A percentile compares a stretch with the other conserved stretches of the same genome.
phyloP scores from a whole-genome alignment of 2,329 filamentous ascomycete species.

The Setomelanomma holmii region DNA sequence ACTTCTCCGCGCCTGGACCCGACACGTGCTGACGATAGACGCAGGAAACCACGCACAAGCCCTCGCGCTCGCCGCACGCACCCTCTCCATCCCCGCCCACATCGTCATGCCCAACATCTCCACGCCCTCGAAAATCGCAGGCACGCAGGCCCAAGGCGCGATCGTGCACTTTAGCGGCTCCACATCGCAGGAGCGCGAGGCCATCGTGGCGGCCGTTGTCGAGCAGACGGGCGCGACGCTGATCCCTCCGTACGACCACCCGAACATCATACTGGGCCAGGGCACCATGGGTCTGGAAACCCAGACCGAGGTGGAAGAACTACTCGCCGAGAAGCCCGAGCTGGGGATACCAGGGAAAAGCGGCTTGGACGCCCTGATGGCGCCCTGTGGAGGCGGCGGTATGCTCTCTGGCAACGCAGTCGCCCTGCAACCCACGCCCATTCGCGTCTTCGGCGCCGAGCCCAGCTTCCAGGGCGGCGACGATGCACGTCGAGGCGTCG shows the following conservation, averaged over 20 bases:
- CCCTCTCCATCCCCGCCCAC: constrained; percentile 76
- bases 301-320: constrained; percentile 70
- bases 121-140: constrained; percentile 84
- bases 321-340: constrained; percentile 50
- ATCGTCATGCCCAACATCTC: constrained; percentile 93
- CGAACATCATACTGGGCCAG: constrained; percentile 89
- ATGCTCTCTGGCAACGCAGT: constrained; percentile 85
- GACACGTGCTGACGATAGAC: not conserved
- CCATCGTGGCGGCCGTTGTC: constrained; percentile 73
- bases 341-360: constrained; percentile 25
- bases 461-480: constrained; percentile 83
- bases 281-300: constrained; percentile 89
- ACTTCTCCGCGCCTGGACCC: not conserved
- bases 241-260: constrained; percentile 91
- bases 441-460: constrained; percentile 85
- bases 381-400: constrained; percentile 87
- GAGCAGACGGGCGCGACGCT: constrained; percentile 76
- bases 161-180: constrained; percentile 81
- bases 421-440: constrained; percentile 73
- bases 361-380: constrained; percentile 65
- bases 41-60: constrained; percentile 94
- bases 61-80: constrained; percentile 80
- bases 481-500: constrained; percentile 77
- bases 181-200: constrained; percentile 81
- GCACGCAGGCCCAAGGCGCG: constrained; percentile 79